Evolutionary conservation across 768 basidiomycete genomes (phyloP).

Genomic region (Leucocoprinus birnbaumii): DNA sequence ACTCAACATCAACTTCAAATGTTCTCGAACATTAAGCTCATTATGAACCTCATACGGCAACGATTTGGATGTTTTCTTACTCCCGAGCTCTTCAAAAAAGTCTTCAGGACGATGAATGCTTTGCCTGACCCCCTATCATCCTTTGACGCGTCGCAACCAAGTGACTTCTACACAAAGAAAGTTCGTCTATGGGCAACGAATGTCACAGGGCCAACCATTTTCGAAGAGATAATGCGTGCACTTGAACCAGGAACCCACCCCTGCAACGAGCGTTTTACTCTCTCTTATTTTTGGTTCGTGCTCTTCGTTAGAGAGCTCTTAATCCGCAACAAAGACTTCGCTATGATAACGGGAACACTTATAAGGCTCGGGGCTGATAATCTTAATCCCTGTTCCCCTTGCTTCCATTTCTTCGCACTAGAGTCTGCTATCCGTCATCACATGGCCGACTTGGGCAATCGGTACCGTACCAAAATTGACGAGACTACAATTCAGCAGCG

Average conservation of each 20-base stretch:
- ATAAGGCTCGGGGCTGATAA: not conserved
- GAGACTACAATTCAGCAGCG: not conserved
- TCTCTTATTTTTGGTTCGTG: not conserved
- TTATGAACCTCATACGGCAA: not conserved
- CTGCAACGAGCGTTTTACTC: not conserved
- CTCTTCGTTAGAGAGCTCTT: not conserved
- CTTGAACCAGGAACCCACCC: not conserved
- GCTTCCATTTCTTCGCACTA: constrained; percentile 1
- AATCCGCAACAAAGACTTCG: not conserved
- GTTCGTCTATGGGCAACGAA: not conserved
- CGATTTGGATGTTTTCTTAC: not conserved
- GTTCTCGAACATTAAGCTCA: not conserved
- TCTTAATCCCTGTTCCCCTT: not conserved
- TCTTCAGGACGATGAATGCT: not conserved
- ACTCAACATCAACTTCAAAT: not conserved
- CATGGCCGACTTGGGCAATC: not conserved
- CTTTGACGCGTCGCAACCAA: not conserved
- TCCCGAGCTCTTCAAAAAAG: not conserved
- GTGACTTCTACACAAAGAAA: not conserved
- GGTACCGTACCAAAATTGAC: not conserved
- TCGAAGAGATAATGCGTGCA: not conserved
- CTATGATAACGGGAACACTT: not conserved
- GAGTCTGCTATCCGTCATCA: not conserved
- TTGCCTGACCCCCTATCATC: not conserved
- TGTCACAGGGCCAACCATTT: not conserved